Conservation (phyloP, 164 flowering plant species). For the Macadamia integrifolia region DNA sequence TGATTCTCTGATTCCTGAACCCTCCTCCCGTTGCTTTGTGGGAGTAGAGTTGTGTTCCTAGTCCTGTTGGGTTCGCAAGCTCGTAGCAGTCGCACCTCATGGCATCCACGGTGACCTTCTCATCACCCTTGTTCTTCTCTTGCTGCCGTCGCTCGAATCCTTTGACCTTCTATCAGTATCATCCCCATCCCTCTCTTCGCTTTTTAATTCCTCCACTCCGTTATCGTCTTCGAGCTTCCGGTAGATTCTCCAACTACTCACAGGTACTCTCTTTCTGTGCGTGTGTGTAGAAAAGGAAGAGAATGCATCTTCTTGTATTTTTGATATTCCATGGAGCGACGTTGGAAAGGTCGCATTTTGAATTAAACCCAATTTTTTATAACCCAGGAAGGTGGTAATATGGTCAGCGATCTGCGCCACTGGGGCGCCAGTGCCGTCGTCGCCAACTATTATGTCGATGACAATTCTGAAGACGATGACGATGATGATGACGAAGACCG, state of each 20-base stretch:
- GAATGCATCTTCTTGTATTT: not conserved
- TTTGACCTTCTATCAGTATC: not conserved
- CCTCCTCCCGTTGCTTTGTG: not conserved
- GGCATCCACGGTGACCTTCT: not conserved
- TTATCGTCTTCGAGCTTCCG: conserved; percentile 26
- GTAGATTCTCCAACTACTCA: conserved; percentile 29
- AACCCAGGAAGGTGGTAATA: conserved; percentile 31
- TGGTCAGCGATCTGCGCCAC: conserved; percentile 24
- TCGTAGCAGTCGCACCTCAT: not conserved
- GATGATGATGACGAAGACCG: conserved; percentile 70
- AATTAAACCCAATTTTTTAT: conserved; percentile 8
- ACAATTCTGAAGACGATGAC: conserved; percentile 46
- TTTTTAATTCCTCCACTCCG: not conserved
- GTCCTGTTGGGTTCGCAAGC: no score
- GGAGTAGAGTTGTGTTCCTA: not conserved
- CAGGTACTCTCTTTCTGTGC: conserved; percentile 22
- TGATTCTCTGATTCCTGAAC: not conserved
- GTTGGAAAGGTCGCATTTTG: not conserved
- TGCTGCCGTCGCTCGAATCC: not conserved
- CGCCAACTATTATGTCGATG: conserved; percentile 13
- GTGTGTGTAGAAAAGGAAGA: not conserved
- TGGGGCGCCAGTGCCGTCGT: conserved; percentile 31
- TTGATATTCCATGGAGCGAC: conserved; percentile 5
- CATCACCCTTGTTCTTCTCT: not conserved
- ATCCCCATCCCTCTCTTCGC: not conserved